Base-by-base conservation (phyloP, 192 early-diverging fungal genomes). In the Backusella morwellensis region DNA sequence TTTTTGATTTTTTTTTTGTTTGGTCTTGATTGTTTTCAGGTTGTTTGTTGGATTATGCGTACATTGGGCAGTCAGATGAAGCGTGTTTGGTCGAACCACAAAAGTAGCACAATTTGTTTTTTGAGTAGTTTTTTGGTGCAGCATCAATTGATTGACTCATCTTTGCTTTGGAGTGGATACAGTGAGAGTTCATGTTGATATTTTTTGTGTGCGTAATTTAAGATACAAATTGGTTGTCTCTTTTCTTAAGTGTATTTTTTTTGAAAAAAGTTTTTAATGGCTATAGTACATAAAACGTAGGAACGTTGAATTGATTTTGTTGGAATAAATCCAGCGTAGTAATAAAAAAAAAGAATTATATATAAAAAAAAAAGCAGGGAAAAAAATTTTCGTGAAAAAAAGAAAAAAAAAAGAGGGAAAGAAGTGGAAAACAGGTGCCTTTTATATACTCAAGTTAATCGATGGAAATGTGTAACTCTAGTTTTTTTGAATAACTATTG, bases 11-110 rank as follows among this genome's bases (percentile, higher is more conserved):
- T 59, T 59, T 59, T 59, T 23, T 59, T 59, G 54, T 4, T 59
- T 59, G 1, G 26, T 59, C 9, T 59, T 9, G 8, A n/a, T 1
- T 32, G 32, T 32, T 32, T 32, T 32, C 32, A 32, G 3, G 0
- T 59, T 59, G 54, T 23, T 54, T 54, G 11, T 23, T 59, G 23
- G 14, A 9, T 70, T 72, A 77, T 70, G 69, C 76, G 35, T 77
- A 77, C 15, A 71, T 50, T 19, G 76, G 76, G 35, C 76, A 77
- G 38, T 77, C 76, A 38, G 76, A 77, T 66, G 76, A 71, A 63
- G 69, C 69, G 41, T 77, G 76, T 40, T 36, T 71, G 15, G 47
- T 63, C 50, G 76, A 77, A 23, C 76, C 76, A 32, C 76, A 77
- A 63, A 77, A 77, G 69, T 77, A 77, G 68, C 76, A 77, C 3